Base-by-base conservation (phyloP, 495 filamentous ascomycete species). In the Aspergillus baeticus region DNA sequence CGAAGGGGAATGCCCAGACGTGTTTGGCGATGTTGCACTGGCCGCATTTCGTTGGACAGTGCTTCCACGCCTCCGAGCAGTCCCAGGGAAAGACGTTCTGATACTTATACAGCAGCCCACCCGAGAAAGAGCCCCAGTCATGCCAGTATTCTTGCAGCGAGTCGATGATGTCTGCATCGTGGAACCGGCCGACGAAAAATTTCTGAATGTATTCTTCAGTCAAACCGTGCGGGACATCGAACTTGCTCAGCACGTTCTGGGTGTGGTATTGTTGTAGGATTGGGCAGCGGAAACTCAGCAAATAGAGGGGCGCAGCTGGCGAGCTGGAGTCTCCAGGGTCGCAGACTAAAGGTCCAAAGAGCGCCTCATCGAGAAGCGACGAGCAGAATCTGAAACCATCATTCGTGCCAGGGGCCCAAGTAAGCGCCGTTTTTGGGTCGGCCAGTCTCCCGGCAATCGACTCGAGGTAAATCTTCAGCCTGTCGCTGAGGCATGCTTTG, bases 1-100 rank as follows among this genome's bases (percentile, higher is more conserved):
- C 73, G 53, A 78, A 78, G 3, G 74, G 76, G 39, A 77, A 78
- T 1, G 70, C 72, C 70, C 64, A 73, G 7, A 73, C 54, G 54
- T 78, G 74, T 37, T 74, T 76, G 13, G 74, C 36, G 7, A 77
- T 55, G 41, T 71, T 76, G 63, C 74, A 78, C 2, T 64, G 53
- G 26, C 66, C 64, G 60, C 73, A 77, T 6, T 15, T 57, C 4
- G 54, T 53, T 0, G 73, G 63, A 38, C 71, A 68, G 8, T 63
- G 59, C 26, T 60, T 60, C 59, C 63, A 74, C n/a, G 72, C 74
- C 49, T 76, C 71, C 13, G 75, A 77, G 62, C 72, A 78, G 54
- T 78, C 74, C 75, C 72, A 76, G 15, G 71, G 71, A 44, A 78
- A 78, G 33, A 74, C 43, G 52, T 68, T 55, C 34, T 73, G 67